Conservation (phyloP, 2,329 filamentous ascomycete genomes). For the Mariannaea sp. region DNA sequence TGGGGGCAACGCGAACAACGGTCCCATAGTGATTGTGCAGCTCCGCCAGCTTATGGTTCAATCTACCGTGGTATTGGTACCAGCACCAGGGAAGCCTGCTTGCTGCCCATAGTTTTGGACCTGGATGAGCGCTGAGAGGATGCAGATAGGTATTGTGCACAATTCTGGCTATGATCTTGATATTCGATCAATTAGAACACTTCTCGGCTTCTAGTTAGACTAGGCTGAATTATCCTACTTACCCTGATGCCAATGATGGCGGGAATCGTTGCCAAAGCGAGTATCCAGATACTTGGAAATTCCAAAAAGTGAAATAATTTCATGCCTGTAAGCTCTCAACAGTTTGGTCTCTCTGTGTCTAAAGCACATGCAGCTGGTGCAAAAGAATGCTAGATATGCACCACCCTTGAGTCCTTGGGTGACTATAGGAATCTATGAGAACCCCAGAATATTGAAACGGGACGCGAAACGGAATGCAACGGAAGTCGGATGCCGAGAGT, state of each 20-base stretch:
- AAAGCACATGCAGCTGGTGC: background rate
- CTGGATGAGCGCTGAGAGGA: conserved; percentile 19
- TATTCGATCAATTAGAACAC: background rate
- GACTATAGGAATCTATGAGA: background rate
- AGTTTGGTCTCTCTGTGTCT: background rate
- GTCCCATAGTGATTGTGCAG: conserved; percentile 25
- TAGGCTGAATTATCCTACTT: background rate
- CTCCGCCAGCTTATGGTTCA: conserved; percentile 24
- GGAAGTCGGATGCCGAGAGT: conserved; percentile 26
- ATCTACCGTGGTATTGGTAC: conserved; percentile 23
- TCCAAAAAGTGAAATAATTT: background rate
- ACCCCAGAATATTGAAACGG: background rate
- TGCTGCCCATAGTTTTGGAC: conserved; percentile 25
- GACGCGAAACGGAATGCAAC: conserved; percentile 23
- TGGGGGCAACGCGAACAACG: conserved; percentile 24
- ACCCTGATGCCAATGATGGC: conserved; percentile 1
- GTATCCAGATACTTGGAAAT: conserved; percentile 1
- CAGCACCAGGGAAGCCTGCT: conserved; percentile 28
- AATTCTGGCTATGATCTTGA: background rate
- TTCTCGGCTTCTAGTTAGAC: no score
- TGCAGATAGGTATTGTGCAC: conserved; percentile 24
- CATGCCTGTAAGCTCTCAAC: background rate
- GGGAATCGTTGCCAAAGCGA: background rate
- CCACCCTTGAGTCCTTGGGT: background rate
- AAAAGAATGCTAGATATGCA: background rate